Conservation (phyloP, 1,284 basidiomycete genomes). For the Irpex sp. region DNA sequence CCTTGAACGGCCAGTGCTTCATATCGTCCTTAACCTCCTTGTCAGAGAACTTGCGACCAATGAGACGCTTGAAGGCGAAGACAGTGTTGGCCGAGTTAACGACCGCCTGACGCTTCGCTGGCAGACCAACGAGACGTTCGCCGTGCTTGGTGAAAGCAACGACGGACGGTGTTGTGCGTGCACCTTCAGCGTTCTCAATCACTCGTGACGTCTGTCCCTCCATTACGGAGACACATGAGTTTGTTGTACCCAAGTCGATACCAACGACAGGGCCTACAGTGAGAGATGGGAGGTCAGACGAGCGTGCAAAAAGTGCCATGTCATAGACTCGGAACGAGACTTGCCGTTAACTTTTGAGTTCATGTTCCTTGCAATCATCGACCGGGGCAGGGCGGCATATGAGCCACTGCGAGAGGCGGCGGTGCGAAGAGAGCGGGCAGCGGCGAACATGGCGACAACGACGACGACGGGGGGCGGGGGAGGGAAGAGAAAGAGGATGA, state of each 20-base stretch:
- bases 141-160: slow-evolving; percentile 98
- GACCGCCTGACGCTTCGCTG: slow-evolving; percentile 96
- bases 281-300: not conserved
- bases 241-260: slow-evolving; percentile 85
- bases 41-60: slow-evolving; percentile 93
- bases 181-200: slow-evolving; percentile 97
- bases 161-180: slow-evolving; percentile 95
- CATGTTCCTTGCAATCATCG: slow-evolving; percentile 76
- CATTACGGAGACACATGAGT: slow-evolving; percentile 95
- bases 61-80: slow-evolving; percentile 95
- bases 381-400: slow-evolving; percentile 66
- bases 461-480: not conserved
- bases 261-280: slow-evolving; percentile 73
- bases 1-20: slow-evolving; percentile 83
- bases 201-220: slow-evolving; percentile 94
- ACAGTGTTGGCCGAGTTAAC: slow-evolving; percentile 96
- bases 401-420: slow-evolving; percentile 57
- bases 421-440: slow-evolving; percentile 57
- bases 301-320: not conserved
- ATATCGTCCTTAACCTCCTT: slow-evolving; percentile 92
- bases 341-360: slow-evolving; percentile 78
- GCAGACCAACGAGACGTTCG: slow-evolving; percentile 91
- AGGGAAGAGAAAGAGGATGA: slow-evolving; percentile 33
- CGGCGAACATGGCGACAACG: slow-evolving; percentile 43
- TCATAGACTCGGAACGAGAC: slow-evolving; percentile 18